Conservation (phyloP, 2,329 filamentous ascomycete genomes). For the Verticillium nonalfalfae region DNA sequence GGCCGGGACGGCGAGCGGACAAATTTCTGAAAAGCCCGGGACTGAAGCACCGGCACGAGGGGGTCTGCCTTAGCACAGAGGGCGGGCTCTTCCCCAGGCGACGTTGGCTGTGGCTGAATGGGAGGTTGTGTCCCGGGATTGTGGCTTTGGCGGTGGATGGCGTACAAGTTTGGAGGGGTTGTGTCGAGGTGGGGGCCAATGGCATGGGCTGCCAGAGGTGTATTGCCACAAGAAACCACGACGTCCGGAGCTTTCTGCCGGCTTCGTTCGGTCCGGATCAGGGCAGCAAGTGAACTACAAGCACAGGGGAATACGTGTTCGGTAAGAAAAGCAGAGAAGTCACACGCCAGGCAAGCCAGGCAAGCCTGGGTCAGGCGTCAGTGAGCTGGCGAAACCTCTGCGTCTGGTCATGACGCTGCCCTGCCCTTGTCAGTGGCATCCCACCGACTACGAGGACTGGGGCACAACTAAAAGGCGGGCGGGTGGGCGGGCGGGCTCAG, state of each 20-base stretch:
- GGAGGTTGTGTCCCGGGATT: background rate
- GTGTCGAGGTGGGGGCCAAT: background rate
- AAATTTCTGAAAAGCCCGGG: background rate
- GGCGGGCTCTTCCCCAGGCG: background rate
- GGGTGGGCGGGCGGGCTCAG: background rate
- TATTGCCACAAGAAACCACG: background rate
- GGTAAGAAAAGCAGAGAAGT: background rate
- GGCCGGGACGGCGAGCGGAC: background rate
- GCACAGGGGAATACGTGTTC: background rate
- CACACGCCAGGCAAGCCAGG: background rate
- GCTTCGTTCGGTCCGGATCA: background rate
- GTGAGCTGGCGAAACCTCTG: background rate
- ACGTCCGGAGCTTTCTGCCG: constrained; percentile 1
- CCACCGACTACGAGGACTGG: background rate
- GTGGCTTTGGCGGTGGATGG: background rate
- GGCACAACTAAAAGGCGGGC: background rate
- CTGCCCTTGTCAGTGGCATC: background rate
- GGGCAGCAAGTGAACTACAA: background rate
- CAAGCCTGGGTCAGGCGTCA: background rate
- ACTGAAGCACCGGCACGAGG: background rate
- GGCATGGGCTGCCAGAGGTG: background rate
- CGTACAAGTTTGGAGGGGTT: background rate
- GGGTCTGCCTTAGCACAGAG: background rate
- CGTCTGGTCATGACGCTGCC: background rate
- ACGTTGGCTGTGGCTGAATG: background rate